Conservation (phyloP, 306 rosid genomes). For the Dalbergia cultrata region DNA sequence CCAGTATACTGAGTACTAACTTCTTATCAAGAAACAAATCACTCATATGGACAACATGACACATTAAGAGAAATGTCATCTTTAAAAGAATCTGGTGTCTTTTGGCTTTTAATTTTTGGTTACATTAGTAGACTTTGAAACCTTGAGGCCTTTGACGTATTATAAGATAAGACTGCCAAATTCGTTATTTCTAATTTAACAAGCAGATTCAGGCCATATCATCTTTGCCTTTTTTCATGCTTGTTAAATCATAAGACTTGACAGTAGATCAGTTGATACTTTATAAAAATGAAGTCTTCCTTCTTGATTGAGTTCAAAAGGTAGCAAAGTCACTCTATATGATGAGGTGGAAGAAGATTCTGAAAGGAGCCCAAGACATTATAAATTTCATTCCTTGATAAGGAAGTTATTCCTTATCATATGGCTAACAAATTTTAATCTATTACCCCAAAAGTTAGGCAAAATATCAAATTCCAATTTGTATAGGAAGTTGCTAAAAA, state of each 20-base stretch:
- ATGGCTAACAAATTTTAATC: constrained; percentile 10
- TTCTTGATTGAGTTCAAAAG: constrained; percentile 13
- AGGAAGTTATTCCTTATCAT: not conserved
- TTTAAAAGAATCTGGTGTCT: not conserved
- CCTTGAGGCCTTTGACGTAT: not conserved
- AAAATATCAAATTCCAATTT: not conserved
- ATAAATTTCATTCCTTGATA: constrained; percentile 2
- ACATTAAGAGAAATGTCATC: constrained; percentile 15
- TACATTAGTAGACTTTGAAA: not conserved
- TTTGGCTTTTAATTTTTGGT: constrained; percentile 17
- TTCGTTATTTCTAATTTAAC: constrained; percentile 8
- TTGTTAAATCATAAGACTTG: constrained; percentile 13
- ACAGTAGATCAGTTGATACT: not conserved
- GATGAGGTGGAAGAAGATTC: constrained; percentile 14
- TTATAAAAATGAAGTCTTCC: not conserved
- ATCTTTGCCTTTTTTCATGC: not conserved
- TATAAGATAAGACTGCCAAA: constrained; percentile 12
- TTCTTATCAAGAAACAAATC: not conserved
- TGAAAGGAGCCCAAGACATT: not conserved
- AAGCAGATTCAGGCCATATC: not conserved
- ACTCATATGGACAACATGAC: not conserved
- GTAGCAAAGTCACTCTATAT: constrained; percentile 2
- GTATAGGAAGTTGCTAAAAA: not conserved
- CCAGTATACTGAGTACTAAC: not conserved
- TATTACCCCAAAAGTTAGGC: constrained; percentile 12